These are phyloP conservation scores for Hypoxylon sp. DNA, from an alignment of 2,329 filamentous ascomycete genomes.

Conservation along the genomic window DNA sequence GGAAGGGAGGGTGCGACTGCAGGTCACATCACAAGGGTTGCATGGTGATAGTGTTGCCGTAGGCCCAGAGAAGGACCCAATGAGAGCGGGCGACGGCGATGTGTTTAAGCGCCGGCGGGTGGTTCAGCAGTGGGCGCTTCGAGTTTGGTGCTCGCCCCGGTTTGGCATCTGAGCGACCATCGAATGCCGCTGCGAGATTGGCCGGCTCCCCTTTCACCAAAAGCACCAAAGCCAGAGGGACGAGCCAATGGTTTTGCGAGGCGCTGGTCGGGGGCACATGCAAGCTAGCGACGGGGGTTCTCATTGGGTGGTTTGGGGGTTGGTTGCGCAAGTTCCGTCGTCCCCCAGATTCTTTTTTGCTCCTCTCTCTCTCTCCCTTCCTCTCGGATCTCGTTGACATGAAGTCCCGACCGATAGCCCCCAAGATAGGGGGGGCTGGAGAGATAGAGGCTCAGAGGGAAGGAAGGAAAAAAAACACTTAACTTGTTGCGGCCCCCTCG, in stretches of 20 bases:
- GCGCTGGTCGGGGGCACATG: slow-evolving; percentile 27
- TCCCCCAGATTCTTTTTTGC: slow-evolving; percentile 16
- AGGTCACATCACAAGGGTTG: slow-evolving; percentile 45
- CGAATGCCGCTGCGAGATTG: slow-evolving; percentile 40
- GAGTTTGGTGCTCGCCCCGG: too few relatives aligned
- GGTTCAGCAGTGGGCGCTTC: slow-evolving; percentile 42
- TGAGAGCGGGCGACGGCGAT: slow-evolving; percentile 37
- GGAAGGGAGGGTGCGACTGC: slow-evolving; percentile 43
- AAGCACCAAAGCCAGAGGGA: background rate
- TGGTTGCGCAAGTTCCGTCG: too few relatives aligned
- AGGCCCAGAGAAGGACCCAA: slow-evolving; percentile 39
- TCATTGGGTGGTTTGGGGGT: slow-evolving; percentile 29
- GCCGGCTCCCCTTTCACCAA: slow-evolving; percentile 22
- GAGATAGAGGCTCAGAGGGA: too few relatives aligned
- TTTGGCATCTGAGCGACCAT: slow-evolving; percentile 25
- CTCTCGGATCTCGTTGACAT: slow-evolving; percentile 30
- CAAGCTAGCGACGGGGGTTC: slow-evolving; percentile 14
- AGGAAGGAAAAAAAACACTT: too few relatives aligned
- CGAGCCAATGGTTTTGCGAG: slow-evolving; percentile 25
- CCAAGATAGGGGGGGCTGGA: slow-evolving; percentile 26
- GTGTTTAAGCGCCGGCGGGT: slow-evolving; percentile 44
- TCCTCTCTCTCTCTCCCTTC: too few relatives aligned
- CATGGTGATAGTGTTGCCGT: slow-evolving; percentile 42
- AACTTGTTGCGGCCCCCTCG: slow-evolving; percentile 21
- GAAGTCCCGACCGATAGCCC: too few relatives aligned